These are phyloP conservation scores for Clathrus columnatus DNA, from an alignment of 768 basidiomycete genomes.

Conservation along the genomic window DNA sequence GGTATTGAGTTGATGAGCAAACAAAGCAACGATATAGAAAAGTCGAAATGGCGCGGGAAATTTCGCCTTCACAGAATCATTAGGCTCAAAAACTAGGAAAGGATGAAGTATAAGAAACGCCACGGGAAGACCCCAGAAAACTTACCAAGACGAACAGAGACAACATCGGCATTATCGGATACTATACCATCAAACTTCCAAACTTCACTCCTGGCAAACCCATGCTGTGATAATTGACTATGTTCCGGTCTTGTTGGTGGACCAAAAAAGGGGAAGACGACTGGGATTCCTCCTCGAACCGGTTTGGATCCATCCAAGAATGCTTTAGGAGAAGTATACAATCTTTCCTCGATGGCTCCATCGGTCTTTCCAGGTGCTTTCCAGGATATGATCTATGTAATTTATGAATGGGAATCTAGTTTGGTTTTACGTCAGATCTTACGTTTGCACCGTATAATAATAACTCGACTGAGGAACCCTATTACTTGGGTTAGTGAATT, in stretches of 20 bases:
- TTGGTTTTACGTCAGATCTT: not conserved
- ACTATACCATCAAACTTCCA: slow-evolving; percentile 66
- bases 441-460: slow-evolving; percentile 75
- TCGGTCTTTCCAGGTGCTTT: slow-evolving; percentile 36
- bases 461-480: slow-evolving; percentile 62
- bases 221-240: slow-evolving; percentile 69
- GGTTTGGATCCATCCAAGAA: slow-evolving; percentile 74
- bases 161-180: slow-evolving; percentile 58
- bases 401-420: not conserved
- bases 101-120: not conserved
- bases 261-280: slow-evolving; percentile 87
- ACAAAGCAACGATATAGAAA: slow-evolving; percentile 72
- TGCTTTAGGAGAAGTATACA: slow-evolving; percentile 80
- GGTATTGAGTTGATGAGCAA: slow-evolving; percentile 63
- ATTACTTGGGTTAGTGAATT: not conserved
- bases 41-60: slow-evolving; percentile 67
- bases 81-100: slow-evolving; percentile 52
- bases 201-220: slow-evolving; percentile 71
- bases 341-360: slow-evolving; percentile 44
- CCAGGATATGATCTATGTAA: slow-evolving; percentile 60
- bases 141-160: slow-evolving; percentile 74
- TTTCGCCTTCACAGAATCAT: slow-evolving; percentile 41
- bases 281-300: slow-evolving; percentile 46
- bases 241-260: slow-evolving; percentile 64
- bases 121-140: slow-evolving; percentile 10